These are phyloP conservation scores for Kokia cookei DNA, from an alignment of 441 rosid genomes.

Conservation along the genomic window DNA sequence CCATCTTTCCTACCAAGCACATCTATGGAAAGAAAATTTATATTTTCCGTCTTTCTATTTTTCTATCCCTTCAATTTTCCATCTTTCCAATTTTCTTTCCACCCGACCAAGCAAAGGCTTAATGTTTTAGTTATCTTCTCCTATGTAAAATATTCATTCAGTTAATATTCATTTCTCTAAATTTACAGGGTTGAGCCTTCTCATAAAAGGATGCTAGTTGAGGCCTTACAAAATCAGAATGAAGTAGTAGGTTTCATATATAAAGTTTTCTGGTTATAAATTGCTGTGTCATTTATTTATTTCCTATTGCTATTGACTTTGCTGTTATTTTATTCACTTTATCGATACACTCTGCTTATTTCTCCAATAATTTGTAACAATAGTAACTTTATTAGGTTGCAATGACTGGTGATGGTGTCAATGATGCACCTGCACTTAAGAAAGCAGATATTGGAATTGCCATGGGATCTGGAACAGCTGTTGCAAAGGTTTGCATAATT, in stretches of 20 bases:
- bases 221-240: slow-evolving; percentile 92
- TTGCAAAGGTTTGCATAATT: slow-evolving; percentile 72
- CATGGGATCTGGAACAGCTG: slow-evolving; percentile 99
- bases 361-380: background rate
- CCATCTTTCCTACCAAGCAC: too few species aligned
- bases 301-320: background rate
- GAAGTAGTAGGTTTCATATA: slow-evolving; percentile 70
- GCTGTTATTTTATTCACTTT: background rate
- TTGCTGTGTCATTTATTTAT: background rate
- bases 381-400: slow-evolving; percentile 62
- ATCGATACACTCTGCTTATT: background rate
- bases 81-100: too few species aligned
- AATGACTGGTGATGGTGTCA: slow-evolving; percentile 99
- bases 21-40: too few species aligned
- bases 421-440: slow-evolving; percentile 98
- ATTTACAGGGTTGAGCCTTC: slow-evolving; percentile 87
- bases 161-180: slow-evolving; percentile 17
- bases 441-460: slow-evolving; percentile 99
- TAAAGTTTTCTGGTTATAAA: background rate
- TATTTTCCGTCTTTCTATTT: too few species aligned
- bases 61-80: too few species aligned
- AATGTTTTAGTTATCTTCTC: background rate
- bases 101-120: too few species aligned
- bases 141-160: slow-evolving; percentile 7
- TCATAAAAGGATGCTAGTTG: slow-evolving; percentile 98